Evolutionary conservation across 805 yeast genomes (phyloP), one percentile per base, ranked within the genome.

Genomic region (Saturnispora gosingensis): DNA sequence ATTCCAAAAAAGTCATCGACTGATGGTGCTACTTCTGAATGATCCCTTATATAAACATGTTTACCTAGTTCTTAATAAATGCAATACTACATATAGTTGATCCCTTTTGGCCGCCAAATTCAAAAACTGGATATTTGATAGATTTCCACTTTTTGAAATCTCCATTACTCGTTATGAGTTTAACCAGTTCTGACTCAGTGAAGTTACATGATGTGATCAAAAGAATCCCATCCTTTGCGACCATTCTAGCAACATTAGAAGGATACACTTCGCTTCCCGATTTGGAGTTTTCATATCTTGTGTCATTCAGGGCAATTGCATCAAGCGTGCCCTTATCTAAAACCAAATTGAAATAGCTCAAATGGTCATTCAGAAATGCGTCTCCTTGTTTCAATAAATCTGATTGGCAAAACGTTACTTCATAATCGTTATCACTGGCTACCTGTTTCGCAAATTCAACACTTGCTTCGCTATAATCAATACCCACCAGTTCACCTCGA

Each of bases 321-420:
- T 93, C 99, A 22, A 93, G 69, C 0, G 99, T 93, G 8, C 99
- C 99, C 65, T 93, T 93, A 67, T 93, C 99, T 16, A 89, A 69
- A 1, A 91, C 78, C 8, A 93, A 66, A 62, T 90, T 96, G 67
- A 78, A 89, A 22, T 70, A 61, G 3, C 67, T 72, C 2, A 16
- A 0, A 49, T 63, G 51, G 0, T 44, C 16, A 15, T 13, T 5
- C 25, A 75, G 53, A 53, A 75, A 77, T 13, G 45, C 40, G 15
- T 66, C 67, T 15, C 71, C 59, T 1, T 64, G 61, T 43, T 69
- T 66, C 50, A 87, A 73, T 50, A 93, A 77, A 66, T 93, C 97
- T 3, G 81, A 86, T 46, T 78, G 82, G 36, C 72, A 68, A 61
- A 93, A 91, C 4, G 56, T 54, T 5, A 81, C 67, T 1, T 67